Evolutionary conservation across 768 basidiomycete species (phyloP), one percentile per base, ranked within the genome.

Genomic region (Hebeloma cylindrosporum): DNA sequence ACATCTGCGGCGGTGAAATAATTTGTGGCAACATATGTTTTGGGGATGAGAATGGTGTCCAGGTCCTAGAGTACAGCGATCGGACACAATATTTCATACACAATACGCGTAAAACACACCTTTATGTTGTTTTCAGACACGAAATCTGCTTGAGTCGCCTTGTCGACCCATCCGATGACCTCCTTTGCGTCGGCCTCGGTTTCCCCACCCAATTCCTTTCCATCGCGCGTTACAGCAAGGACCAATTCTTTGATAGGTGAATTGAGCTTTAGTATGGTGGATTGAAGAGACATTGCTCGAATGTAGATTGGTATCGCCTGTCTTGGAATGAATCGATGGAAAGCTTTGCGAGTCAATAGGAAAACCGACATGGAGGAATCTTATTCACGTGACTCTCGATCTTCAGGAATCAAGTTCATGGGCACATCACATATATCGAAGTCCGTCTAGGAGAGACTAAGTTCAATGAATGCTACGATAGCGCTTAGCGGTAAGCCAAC

Each of bases 1-100:
- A 93, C 79, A 64, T 99, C 96, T 33, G 94, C 95, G 3, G 83
- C 87, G 14, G 93, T 91, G 43, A 93, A 72, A 55, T 86, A 79
- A 66, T 90, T 88, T 61, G 79, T 79, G 56, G 93, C 87, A 57
- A 93, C 65, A 66, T 91, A 97, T 17, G 93, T 96, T 57, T 83
- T 78, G 17, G 88, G 80, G 10, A 78, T 68, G 38, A 98, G 74
- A 33, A 82, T 67, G 1, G 76, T 65, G 60, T 95, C 81, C 50
- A 97, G 72, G 23, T 77, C 77, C 93, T 96, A 51, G 7, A 30
- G 40, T 30, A 45, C 20, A 35, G 20, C 32, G 20, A 23, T 7
- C 4, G 30, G 31, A 29, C 7, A 6, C 10, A 17, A 5, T 6
- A 23, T 31, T n/a, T n/a, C 6, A 13, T 33, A 22, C 1, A 32